Conservation (phyloP, 768 basidiomycete genomes). For the Mycena venus region DNA sequence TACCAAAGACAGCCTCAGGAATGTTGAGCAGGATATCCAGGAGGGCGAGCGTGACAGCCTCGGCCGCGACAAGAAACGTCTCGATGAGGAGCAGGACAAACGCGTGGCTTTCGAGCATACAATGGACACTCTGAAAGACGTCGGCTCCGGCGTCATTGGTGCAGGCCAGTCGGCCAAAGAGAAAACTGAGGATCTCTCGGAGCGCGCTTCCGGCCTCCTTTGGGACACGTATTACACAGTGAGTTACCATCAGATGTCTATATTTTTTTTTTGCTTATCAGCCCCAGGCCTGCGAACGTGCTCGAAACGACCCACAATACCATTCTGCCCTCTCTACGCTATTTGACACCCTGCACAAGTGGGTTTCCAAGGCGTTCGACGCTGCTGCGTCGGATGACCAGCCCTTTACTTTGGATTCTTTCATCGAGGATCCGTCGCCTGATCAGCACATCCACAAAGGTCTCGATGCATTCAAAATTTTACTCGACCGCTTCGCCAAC, state of each 20-base stretch:
- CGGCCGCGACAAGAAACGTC: conserved; percentile 63
- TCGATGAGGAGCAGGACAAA: conserved; percentile 60
- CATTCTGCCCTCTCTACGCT: conserved; percentile 68
- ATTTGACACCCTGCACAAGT: conserved; percentile 67
- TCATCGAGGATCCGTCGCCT: conserved; percentile 73
- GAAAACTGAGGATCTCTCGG: conserved; percentile 57
- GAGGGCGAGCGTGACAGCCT: conserved; percentile 69
- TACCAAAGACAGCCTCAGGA: conserved; percentile 67
- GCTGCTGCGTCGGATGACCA: conserved; percentile 59
- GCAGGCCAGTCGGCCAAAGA: conserved; percentile 57
- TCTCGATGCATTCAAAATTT: conserved; percentile 59
- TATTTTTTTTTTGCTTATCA: background rate
- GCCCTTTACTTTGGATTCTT: conserved; percentile 60
- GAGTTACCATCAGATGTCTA: conserved; percentile 12
- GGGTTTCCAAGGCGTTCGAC: conserved; percentile 65
- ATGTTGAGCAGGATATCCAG: conserved; percentile 69
- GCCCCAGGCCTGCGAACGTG: conserved; percentile 70
- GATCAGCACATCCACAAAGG: conserved; percentile 73
- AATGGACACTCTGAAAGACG: conserved; percentile 73
- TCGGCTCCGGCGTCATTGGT: conserved; percentile 70
- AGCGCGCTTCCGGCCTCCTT: conserved; percentile 56
- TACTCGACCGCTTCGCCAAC: conserved; percentile 61
- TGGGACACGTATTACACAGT: conserved; percentile 68
- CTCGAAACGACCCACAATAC: conserved; percentile 71
- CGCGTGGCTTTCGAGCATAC: conserved; percentile 72